These are phyloP conservation scores for Maudiozyma saulgeensis DNA, from an alignment of 805 yeast genomes.

Conservation along the genomic window DNA sequence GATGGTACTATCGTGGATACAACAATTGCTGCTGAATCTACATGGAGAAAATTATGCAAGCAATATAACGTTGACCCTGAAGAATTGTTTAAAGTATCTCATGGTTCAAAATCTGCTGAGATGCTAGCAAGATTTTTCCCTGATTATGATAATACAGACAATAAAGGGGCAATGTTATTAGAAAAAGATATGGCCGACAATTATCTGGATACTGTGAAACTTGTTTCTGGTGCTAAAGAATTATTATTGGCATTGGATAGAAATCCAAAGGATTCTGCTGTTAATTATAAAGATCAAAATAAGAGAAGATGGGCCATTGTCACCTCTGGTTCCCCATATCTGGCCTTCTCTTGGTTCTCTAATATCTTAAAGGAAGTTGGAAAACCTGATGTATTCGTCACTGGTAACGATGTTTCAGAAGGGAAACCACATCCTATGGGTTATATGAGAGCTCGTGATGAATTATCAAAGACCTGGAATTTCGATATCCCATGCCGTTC, in stretches of 20 bases:
- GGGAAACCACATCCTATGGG: conserved; percentile 85
- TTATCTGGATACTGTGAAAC: conserved; percentile 54
- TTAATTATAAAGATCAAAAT: conserved; percentile 1
- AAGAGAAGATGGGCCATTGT: conserved; percentile 70
- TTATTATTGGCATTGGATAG: conserved; percentile 42
- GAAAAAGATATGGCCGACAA: conserved; percentile 57
- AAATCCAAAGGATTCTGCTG: conserved; percentile 9
- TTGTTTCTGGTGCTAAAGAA: conserved; percentile 62
- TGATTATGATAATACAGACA: conserved; percentile 48
- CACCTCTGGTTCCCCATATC: conserved; percentile 63
- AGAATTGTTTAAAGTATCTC: conserved; percentile 55
- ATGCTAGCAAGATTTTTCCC: conserved; percentile 61
- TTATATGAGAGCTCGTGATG: conserved; percentile 47
- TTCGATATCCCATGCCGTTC: conserved; percentile 16
- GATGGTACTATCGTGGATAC: conserved; percentile 78
- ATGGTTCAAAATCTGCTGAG: conserved; percentile 70
- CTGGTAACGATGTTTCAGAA: conserved; percentile 59
- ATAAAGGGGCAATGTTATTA: conserved; percentile 39
- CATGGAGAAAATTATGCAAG: conserved; percentile 55
- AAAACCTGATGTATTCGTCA: conserved; percentile 64
- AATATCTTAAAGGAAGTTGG: conserved; percentile 41
- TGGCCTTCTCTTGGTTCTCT: conserved; percentile 68
- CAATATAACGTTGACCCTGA: conserved; percentile 53
- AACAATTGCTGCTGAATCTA: conserved; percentile 62
- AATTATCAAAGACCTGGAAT: conserved; percentile 36